phyloP scores from a whole-genome alignment of 2,329 filamentous ascomycete genomes.

The Lasiodiplodia sp. region DNA sequence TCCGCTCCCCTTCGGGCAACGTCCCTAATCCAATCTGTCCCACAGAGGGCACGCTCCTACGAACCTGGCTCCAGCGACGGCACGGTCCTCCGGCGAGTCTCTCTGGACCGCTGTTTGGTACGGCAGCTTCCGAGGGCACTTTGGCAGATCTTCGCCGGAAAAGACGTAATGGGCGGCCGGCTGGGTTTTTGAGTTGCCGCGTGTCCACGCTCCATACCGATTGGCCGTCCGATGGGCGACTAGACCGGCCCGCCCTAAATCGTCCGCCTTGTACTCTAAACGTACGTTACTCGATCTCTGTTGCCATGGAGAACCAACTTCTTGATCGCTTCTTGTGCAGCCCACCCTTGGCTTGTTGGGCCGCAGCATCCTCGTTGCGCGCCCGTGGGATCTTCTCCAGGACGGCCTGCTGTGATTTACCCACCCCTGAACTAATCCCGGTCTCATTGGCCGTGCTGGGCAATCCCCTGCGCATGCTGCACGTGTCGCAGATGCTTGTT shows the following conservation, averaged over 20 bases:
- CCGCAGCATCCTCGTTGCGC: constrained; percentile 18
- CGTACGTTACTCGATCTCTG: constrained; percentile 28
- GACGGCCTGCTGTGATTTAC: constrained; percentile 26
- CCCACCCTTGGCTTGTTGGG: constrained; percentile 10
- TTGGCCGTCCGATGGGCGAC: constrained; percentile 26
- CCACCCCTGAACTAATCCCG: constrained; percentile 15
- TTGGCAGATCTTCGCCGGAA: constrained; percentile 27
- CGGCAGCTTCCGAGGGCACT: constrained; percentile 28
- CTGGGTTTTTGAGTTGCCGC: constrained; percentile 27
- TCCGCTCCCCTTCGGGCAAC: constrained; percentile 28
- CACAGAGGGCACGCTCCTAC: constrained; percentile 24
- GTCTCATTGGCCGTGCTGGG: constrained; percentile 21
- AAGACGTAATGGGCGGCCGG: constrained; percentile 15
- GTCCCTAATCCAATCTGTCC: constrained; percentile 18
- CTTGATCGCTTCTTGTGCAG: constrained; percentile 11
- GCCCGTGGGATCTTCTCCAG: constrained; percentile 23
- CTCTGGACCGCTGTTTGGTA: constrained; percentile 25
- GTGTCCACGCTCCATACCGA: constrained; percentile 25
- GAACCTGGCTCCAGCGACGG: constrained; percentile 8
- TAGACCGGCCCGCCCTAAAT: constrained; percentile 27
- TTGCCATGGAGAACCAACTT: constrained; percentile 7
- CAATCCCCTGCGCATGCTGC: constrained; percentile 17
- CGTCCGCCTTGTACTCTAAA: constrained; percentile 28
- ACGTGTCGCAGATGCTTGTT: constrained; percentile 26
- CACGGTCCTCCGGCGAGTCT: constrained; percentile 10